phyloP scores from a whole-genome alignment of 306 rosid genomes.

The Fragaria ananassa region DNA sequence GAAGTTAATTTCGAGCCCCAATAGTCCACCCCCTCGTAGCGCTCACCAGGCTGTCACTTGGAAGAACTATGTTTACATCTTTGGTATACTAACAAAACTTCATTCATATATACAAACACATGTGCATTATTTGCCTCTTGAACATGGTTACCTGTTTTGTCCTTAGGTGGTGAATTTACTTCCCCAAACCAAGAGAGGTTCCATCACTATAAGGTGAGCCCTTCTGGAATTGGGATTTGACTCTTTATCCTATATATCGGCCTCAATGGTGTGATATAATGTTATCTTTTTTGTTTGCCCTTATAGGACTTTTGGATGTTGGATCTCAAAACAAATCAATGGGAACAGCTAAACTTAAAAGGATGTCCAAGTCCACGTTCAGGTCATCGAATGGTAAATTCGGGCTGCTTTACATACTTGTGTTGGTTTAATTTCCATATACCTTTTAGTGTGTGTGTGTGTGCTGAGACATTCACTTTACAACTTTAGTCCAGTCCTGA shows the following conservation, averaged over 20 bases:
- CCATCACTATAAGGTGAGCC: constrained; percentile 91
- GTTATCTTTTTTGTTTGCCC: constrained; percentile 22
- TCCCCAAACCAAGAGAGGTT: constrained; percentile 98
- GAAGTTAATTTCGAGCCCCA: constrained; percentile 88
- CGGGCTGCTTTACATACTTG: constrained; percentile 19
- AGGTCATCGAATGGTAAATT: constrained; percentile 94
- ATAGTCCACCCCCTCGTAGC: constrained; percentile 97
- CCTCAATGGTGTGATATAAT: constrained; percentile 1
- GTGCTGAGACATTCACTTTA: neutral
- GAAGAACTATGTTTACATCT: constrained; percentile 88
- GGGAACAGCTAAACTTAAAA: constrained; percentile 91
- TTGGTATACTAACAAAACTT: constrained; percentile 46
- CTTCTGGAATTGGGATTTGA: constrained; percentile 25
- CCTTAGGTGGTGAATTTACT: constrained; percentile 88
- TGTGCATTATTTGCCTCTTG: neutral
- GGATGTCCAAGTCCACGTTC: constrained; percentile 97
- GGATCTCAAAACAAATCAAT: constrained; percentile 92
- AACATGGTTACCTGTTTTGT: constrained; percentile 10
- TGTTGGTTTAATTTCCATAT: neutral
- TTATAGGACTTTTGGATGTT: constrained; percentile 91
- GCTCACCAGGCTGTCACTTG: constrained; percentile 96
- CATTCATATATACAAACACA: neutral
- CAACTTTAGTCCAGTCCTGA: neutral
- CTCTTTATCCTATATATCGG: neutral
- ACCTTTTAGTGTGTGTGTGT: neutral